Conservation (phyloP, 331 rosid species). For the Quercus phellos region DNA sequence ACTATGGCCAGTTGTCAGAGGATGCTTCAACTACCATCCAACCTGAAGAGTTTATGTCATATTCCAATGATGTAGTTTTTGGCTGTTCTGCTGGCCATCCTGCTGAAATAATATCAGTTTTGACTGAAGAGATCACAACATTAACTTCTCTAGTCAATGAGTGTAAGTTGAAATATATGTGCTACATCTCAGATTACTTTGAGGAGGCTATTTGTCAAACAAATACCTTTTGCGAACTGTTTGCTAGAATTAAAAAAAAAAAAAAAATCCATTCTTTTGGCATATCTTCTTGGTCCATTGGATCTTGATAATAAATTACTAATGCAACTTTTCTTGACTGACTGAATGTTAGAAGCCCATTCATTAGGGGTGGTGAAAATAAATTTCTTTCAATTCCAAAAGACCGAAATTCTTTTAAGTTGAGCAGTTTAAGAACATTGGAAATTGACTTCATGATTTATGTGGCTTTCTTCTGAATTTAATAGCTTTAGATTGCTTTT, state of each 20-base stretch:
- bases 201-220: neutral
- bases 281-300: neutral
- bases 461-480: neutral
- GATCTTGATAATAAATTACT: neutral
- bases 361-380: neutral
- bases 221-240: neutral
- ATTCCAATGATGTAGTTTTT: conserved; percentile 50
- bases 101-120: conserved; percentile 63
- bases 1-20: conserved; percentile 53
- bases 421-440: neutral
- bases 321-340: neutral
- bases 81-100: conserved; percentile 98
- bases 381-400: neutral
- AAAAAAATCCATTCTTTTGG: neutral
- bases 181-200: conserved; percentile 1
- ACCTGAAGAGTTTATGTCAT: conserved; percentile 37
- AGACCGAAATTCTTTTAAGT: neutral
- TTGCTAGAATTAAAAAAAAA: neutral
- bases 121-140: conserved; percentile 70
- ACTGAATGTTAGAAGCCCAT: neutral
- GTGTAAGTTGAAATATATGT: conserved; percentile 52
- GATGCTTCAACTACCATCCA: conserved; percentile 40
- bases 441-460: neutral
- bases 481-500: neutral
- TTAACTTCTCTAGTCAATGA: conserved; percentile 62